Evolutionary conservation across 805 yeast genomes (phyloP), one percentile per base, ranked within the genome.

Genomic region (Lachancea sp.): DNA sequence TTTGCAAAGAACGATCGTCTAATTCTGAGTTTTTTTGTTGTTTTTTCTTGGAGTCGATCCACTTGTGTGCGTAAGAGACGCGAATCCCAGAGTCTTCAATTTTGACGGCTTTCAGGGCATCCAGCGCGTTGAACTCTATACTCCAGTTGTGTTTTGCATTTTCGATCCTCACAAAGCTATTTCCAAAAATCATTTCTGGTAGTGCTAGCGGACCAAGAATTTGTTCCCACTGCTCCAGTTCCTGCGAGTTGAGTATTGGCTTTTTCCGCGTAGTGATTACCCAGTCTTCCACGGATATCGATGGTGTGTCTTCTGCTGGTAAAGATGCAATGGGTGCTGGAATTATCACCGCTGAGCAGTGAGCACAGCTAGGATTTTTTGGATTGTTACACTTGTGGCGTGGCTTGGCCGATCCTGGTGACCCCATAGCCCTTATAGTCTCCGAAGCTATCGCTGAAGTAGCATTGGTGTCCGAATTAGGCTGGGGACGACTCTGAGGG

Each of bases 131-230:
- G 65, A 90, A 89, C 36, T 70, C 72, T 12, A 91, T 71, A 31
- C 61, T 49, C 69, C 76, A 77, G 30, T 65, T 66, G 39, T 69
- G 55, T 10, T 51, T 45, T 3, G 54, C 51, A 48, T 76, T 73
- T 41, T 66, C 69, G 10, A 89, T 59, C 41, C 71, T 74, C 10
- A 89, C 79, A 46, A 66, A 65, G 59, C 85, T 90, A 53, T 85
- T 79, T 9, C 98, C 98, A 67, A 93, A 93, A 5, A 93, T 89
- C 98, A 93, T 93, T 62, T 93, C 99, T 0, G 99, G 99, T 36
- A 91, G 66, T 0, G 98, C 95, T 49, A 91, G 78, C 13, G 80
- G 80, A 43, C 83, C 73, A 42, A 80, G 60, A 3, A 75, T 76
- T 12, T 55, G 62, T 49, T 79, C 85, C 57, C 82, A 74, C 2